These are phyloP conservation scores for Amylostereum areolatum DNA, from an alignment of 1,284 basidiomycete genomes.

Conservation along the genomic window DNA sequence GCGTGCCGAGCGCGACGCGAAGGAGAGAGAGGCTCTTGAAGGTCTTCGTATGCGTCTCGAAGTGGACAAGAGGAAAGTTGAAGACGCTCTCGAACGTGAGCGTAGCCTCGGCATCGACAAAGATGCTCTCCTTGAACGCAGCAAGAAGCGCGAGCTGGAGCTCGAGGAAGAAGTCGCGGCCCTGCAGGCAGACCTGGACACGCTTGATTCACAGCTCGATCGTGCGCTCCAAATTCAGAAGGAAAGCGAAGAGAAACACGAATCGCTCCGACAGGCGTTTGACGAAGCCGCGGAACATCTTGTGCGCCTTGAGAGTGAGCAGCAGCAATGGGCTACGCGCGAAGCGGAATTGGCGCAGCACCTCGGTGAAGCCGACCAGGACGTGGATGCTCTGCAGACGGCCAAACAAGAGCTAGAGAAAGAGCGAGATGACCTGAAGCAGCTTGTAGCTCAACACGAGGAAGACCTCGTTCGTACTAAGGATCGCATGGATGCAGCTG, in stretches of 20 bases:
- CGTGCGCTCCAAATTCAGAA: constrained; percentile 72
- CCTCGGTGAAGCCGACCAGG: constrained; percentile 53
- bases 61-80: constrained; percentile 76
- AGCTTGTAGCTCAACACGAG: constrained; percentile 67
- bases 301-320: constrained; percentile 72
- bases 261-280: constrained; percentile 65
- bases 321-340: constrained; percentile 58
- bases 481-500: constrained; percentile 66
- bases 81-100: constrained; percentile 80
- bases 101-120: constrained; percentile 79
- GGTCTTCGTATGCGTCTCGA: constrained; percentile 75
- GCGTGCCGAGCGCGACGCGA: constrained; percentile 78
- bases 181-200: constrained; percentile 80
- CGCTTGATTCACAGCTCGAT: constrained; percentile 83
- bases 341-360: constrained; percentile 56
- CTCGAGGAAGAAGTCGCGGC: constrained; percentile 82
- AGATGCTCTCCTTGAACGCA: constrained; percentile 78
- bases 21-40: constrained; percentile 75
- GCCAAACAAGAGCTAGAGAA: constrained; percentile 61
- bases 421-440: constrained; percentile 68
- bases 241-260: constrained; percentile 74
- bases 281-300: constrained; percentile 83
- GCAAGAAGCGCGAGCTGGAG: constrained; percentile 79
- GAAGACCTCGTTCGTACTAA: constrained; percentile 75
- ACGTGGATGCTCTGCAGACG: constrained; percentile 47